phyloP scores from a whole-genome alignment of 169 alveolate genomes.

The Theileria sp. region DNA sequence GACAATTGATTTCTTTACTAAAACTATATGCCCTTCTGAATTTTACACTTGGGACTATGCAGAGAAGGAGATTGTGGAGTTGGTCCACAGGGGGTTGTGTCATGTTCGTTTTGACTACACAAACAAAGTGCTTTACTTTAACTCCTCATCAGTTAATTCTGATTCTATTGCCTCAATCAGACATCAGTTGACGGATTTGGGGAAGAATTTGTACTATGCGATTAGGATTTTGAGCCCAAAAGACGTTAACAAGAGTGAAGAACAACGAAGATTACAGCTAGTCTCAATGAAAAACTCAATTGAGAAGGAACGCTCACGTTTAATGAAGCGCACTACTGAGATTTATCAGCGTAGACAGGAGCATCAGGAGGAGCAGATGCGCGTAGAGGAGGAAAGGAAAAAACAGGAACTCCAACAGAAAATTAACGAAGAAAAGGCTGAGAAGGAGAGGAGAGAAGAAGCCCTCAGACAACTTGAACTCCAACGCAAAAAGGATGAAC shows the following conservation, averaged over 20 bases:
- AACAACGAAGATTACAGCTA: constrained; percentile 45
- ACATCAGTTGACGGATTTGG: constrained; percentile 59
- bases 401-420: constrained; percentile 67
- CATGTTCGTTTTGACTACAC: constrained; percentile 74
- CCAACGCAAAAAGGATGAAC: constrained; percentile 81
- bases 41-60: constrained; percentile 86
- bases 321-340: constrained; percentile 57
- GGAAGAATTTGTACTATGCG: constrained; percentile 55
- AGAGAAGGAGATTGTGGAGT: constrained; percentile 76
- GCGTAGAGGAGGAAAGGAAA: constrained; percentile 65
- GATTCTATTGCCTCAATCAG: constrained; percentile 67
- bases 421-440: constrained; percentile 75
- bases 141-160: constrained; percentile 35
- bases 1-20: constrained; percentile 80
- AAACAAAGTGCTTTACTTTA: constrained; percentile 63
- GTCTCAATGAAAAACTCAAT: constrained; percentile 57
- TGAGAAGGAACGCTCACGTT: constrained; percentile 50
- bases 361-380: constrained; percentile 64
- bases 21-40: constrained; percentile 79
- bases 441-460: constrained; percentile 75
- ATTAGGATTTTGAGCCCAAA: constrained; percentile 45
- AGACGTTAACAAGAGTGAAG: constrained; percentile 21
- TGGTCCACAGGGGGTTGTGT: constrained; percentile 70
- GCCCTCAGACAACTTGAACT: constrained; percentile 80
- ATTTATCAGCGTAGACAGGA: constrained; percentile 69